Percentiles rank a stretch among this genome's conserved stretches.
Evolutionary conservation across 768 basidiomycete genomes (phyloP).

Genomic region (Xanthoconium purpureum): DNA sequence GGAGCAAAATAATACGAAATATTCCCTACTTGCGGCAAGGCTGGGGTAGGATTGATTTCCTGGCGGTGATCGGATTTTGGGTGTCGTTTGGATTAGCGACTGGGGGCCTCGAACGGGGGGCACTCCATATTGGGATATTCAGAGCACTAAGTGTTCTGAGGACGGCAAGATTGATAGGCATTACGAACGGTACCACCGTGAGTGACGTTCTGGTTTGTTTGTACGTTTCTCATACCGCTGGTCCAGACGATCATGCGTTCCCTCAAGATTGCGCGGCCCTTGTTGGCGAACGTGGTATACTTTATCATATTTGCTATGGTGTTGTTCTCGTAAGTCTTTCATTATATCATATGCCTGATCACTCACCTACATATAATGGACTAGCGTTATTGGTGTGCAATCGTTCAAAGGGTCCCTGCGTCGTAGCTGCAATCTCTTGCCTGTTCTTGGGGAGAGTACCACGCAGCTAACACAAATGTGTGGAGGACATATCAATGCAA

Average conservation of each 20-base stretch:
- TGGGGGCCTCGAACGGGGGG: constrained; percentile 60
- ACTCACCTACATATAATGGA: background rate
- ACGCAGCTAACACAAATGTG: constrained; percentile 60
- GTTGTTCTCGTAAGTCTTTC: constrained; percentile 71
- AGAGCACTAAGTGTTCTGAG: constrained; percentile 85
- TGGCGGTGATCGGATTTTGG: constrained; percentile 89
- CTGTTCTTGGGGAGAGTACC: constrained; percentile 50
- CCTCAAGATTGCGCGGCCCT: constrained; percentile 82
- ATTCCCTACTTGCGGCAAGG: constrained; percentile 89
- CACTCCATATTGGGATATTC: constrained; percentile 78
- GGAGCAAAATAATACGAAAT: constrained; percentile 55
- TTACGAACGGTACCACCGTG: constrained; percentile 92
- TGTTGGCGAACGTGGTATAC: constrained; percentile 84
- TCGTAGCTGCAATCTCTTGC: constrained; percentile 56
- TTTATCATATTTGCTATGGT: constrained; percentile 89
- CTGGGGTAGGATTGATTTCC: constrained; percentile 86
- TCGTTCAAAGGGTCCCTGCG: constrained; percentile 84
- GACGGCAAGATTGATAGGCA: constrained; percentile 74
- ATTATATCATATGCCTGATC: background rate
- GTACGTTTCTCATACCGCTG: constrained; percentile 6
- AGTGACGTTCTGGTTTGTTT: constrained; percentile 24
- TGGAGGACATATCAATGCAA: constrained; percentile 74
- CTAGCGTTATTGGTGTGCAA: constrained; percentile 86
- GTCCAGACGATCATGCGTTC: constrained; percentile 82
- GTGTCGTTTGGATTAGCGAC: constrained; percentile 70